A percentile compares a stretch with the other conserved stretches of the same genome.
Evolutionary conservation across 768 basidiomycete species (phyloP).

Genomic region (Tephrocybe sp.): DNA sequence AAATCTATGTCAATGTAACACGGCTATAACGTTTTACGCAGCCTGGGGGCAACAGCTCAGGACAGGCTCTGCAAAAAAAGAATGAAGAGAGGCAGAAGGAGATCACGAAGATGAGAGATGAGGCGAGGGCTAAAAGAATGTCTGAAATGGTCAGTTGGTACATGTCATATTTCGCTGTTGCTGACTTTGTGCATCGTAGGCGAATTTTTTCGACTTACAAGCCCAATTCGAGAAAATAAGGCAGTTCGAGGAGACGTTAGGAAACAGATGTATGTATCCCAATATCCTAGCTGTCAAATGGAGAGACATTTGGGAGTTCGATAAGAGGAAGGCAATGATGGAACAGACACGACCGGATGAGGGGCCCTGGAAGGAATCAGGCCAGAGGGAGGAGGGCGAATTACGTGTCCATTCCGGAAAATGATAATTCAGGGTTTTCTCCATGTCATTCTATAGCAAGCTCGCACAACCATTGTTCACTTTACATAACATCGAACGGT

Average conservation of each 20-base stretch:
- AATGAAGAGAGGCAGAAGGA: slow-evolving; percentile 74
- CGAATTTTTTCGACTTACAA: slow-evolving; percentile 54
- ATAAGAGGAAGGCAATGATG: slow-evolving; percentile 28
- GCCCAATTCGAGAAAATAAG: slow-evolving; percentile 60
- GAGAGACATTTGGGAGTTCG: slow-evolving; percentile 51
- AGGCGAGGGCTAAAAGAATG: slow-evolving; percentile 56
- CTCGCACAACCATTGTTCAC: too few species aligned
- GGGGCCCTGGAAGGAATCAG: slow-evolving; percentile 16
- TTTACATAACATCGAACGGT: too few species aligned
- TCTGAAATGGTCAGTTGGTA: slow-evolving; percentile 56
- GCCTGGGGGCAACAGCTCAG: slow-evolving; percentile 45
- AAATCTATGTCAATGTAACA: neutral
- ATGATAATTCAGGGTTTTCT: neutral
- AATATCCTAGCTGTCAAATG: slow-evolving; percentile 61
- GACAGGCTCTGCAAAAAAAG: slow-evolving; percentile 44
- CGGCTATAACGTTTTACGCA: slow-evolving; percentile 15
- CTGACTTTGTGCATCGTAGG: slow-evolving; percentile 27
- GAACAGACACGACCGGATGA: slow-evolving; percentile 29
- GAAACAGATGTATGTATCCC: slow-evolving; percentile 38
- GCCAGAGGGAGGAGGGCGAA: slow-evolving; percentile 41
- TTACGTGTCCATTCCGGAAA: slow-evolving; percentile 19
- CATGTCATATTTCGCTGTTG: too few species aligned
- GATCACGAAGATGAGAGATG: slow-evolving; percentile 67
- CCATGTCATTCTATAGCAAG: too few species aligned
- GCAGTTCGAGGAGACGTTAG: slow-evolving; percentile 59